These are phyloP conservation scores for Begonia peltatifolia DNA, from an alignment of 306 rosid species.

Conservation along the genomic window DNA sequence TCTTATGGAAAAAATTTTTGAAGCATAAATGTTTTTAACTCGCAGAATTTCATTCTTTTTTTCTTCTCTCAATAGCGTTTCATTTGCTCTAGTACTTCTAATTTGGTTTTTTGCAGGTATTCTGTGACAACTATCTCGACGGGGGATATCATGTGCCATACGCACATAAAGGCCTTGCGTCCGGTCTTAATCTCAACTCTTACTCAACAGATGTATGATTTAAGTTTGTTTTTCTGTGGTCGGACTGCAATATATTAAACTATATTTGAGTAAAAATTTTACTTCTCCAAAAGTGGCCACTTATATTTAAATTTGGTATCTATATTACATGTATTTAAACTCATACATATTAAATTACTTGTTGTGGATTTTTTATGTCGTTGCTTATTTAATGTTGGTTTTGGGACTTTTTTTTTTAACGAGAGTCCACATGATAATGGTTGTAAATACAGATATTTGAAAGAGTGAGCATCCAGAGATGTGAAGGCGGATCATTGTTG, in stretches of 20 bases:
- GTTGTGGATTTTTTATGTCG: too few relatives aligned
- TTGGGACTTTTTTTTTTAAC: constrained; percentile 1
- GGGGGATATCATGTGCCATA: constrained; percentile 94
- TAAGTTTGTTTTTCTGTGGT: constrained; percentile 7
- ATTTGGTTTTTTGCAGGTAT: constrained; percentile 38
- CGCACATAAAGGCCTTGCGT: constrained; percentile 81
- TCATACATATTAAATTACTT: too few relatives aligned
- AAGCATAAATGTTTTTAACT: not conserved
- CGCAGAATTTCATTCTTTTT: not conserved
- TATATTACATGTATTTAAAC: too few relatives aligned
- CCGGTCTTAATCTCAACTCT: constrained; percentile 64
- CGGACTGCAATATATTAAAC: too few relatives aligned
- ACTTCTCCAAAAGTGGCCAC: too few relatives aligned
- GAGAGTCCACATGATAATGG: constrained; percentile 9
- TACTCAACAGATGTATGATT: constrained; percentile 58
- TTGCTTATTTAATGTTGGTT: not conserved
- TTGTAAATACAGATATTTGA: constrained; percentile 54
- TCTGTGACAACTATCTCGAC: constrained; percentile 91
- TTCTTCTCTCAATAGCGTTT: too few relatives aligned
- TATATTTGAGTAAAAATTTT: too few relatives aligned
- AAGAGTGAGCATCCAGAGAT: constrained; percentile 77
- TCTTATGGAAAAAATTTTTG: not conserved
- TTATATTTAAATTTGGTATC: too few relatives aligned
- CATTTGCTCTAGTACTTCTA: not conserved
- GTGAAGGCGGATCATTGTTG: constrained; percentile 31